These are phyloP conservation scores for Amanita exitialis DNA, from an alignment of 768 basidiomycete species.

Conservation along the genomic window DNA sequence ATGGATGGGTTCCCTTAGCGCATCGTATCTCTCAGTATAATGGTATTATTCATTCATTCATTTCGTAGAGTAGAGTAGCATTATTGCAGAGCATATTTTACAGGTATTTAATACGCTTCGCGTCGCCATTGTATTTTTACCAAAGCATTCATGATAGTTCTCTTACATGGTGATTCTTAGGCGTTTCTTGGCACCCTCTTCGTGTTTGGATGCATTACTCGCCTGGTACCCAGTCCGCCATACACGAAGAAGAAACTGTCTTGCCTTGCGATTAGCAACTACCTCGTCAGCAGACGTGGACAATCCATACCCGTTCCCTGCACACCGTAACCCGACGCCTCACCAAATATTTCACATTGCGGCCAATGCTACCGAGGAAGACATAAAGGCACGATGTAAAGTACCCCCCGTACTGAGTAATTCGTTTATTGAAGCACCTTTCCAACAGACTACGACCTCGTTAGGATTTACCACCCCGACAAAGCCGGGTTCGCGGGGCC, in stretches of 20 bases:
- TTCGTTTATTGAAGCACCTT: not conserved
- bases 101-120: not conserved
- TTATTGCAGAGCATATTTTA: not conserved
- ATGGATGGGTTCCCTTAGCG: not conserved
- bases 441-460: constrained; percentile 59
- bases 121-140: not conserved
- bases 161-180: constrained; percentile 1
- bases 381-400: constrained; percentile 61
- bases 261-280: not conserved
- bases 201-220: not conserved
- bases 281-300: not conserved
- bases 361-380: constrained; percentile 38
- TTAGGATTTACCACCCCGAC: constrained; percentile 66
- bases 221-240: not conserved
- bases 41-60: not conserved
- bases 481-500: constrained; percentile 15
- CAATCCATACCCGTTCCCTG: constrained; percentile 36
- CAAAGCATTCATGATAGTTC: not conserved
- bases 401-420: constrained; percentile 14
- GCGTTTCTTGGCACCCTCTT: not conserved
- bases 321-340: constrained; percentile 43
- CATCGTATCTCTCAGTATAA: not conserved
- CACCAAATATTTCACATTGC: constrained; percentile 68
- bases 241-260: not conserved
- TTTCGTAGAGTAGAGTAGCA: not conserved